phyloP scores from a whole-genome alignment of 306 rosid genomes.

The Trifolium dubium region DNA sequence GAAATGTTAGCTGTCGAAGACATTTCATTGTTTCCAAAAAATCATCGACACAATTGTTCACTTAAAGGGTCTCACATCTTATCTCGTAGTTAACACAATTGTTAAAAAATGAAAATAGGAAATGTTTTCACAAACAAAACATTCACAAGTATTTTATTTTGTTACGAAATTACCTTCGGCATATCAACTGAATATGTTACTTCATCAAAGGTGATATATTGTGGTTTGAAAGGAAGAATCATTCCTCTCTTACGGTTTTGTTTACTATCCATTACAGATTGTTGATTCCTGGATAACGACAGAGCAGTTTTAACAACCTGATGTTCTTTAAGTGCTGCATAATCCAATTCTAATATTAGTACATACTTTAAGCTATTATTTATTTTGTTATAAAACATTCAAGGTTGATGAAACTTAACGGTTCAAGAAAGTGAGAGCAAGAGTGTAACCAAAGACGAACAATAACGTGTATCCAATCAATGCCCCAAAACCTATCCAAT shows the following conservation, averaged over 20 bases:
- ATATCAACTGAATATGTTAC: conserved; percentile 52
- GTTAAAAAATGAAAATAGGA: too few species aligned
- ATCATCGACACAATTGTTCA: too few species aligned
- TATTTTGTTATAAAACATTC: neutral
- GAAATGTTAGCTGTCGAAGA: too few species aligned
- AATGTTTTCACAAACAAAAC: too few species aligned
- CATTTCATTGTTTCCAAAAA: too few species aligned
- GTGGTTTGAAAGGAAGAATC: conserved; percentile 55
- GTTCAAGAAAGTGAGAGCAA: conserved; percentile 54
- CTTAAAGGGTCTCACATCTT: too few species aligned
- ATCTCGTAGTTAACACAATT: too few species aligned
- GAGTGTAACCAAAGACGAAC: conserved; percentile 43
- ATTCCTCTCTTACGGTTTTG: conserved; percentile 43
- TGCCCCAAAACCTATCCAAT: conserved; percentile 49
- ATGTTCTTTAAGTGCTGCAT: conserved; percentile 43
- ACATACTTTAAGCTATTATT: neutral
- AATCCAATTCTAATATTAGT: conserved; percentile 20
- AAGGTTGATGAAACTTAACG: conserved; percentile 46
- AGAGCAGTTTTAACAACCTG: conserved; percentile 25
- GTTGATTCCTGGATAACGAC: neutral
- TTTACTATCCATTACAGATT: neutral
- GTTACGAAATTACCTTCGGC: conserved; percentile 44
- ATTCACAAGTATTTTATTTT: too few species aligned
- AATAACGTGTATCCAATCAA: conserved; percentile 44
- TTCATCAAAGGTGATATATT: conserved; percentile 49